phyloP scores from a whole-genome alignment of 345 rosid genomes.

The Eucalyptus cladocalyx region DNA sequence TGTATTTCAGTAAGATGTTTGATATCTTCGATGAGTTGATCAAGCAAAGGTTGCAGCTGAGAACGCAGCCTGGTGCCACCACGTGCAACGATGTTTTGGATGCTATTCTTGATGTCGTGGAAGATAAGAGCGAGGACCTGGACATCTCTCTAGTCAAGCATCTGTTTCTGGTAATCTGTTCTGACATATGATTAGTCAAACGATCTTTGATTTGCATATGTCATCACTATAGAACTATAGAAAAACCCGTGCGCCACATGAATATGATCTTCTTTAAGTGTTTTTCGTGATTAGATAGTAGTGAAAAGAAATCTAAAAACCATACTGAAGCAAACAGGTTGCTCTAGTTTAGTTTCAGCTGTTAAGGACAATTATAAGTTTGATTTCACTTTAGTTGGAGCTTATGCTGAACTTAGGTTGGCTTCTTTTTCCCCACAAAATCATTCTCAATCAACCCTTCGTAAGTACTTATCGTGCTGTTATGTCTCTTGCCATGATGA shows the following conservation, averaged over 20 bases:
- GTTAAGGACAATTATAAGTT: not conserved
- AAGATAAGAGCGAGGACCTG: constrained; percentile 6
- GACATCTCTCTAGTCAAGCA: not conserved
- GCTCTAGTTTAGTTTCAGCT: not conserved
- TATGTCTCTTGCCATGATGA: not conserved
- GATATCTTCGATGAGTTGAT: constrained; percentile 7
- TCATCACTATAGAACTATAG: not conserved
- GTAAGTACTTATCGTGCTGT: not conserved
- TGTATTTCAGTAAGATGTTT: constrained; percentile 4
- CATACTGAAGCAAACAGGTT: not conserved
- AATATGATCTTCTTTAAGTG: not conserved
- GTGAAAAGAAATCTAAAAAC: not conserved
- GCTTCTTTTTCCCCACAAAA: not conserved
- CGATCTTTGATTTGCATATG: not conserved
- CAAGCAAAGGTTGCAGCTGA: not conserved
- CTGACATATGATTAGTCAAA: not conserved
- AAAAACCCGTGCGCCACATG: not conserved
- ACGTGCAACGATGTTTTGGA: constrained; percentile 17
- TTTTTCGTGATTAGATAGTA: not conserved
- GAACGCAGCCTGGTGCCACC: not conserved
- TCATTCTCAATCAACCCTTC: not conserved
- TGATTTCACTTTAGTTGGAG: not conserved
- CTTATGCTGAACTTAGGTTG: not conserved
- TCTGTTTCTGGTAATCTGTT: not conserved
- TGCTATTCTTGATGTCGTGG: constrained; percentile 5